Evolutionary conservation across 1,139 yeast genomes (phyloP), one percentile per base, ranked within the genome.

Genomic region (Geotrichum fermentans): DNA sequence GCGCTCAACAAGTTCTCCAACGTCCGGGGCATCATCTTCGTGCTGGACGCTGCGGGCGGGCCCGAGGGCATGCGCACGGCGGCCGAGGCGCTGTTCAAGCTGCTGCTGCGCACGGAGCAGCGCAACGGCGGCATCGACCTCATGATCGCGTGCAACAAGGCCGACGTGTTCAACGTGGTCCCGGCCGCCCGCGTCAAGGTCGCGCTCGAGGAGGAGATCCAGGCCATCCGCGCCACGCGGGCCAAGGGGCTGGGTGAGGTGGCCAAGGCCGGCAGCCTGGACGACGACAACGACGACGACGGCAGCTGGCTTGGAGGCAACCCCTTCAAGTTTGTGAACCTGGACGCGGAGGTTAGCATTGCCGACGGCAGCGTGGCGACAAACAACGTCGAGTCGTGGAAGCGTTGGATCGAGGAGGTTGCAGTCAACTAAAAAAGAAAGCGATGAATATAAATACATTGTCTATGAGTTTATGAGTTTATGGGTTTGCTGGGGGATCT

Each of bases 141-240:
- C 46, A 69, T 86, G 51, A 70, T 90, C 57, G 94, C 90, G 26
- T 79, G 90, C 52, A 92, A 90, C 69, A 89, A 89, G 63, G 75
- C 76, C 40, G 97, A 92, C 61, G 75, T 82, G 44, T 92, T 92
- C 69, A 87, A 87, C 57, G 79, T 95, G 16, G 77, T 87, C 55
- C 92, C 94, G 17, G 73, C 81, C 7, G 62, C 67, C 47, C 80
- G 83, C 60, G 74, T 90, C 48, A 74, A 72, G 57, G 70, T 70
- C 21, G 64, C 79, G 39, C 65, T 90, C 50, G 92, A 85, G 60
- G 54, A 63, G 5, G 95, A 86, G 62, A 75, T 90, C 57, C 75
- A 78, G 45, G 74, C 73, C 49, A 71, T 82, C 51, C 74, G 85
- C 52, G 69, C 60, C 59, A 68, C 73, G 61, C 74, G 66, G 60